Evolutionary conservation across 192 early-diverging fungal genomes (phyloP), one percentile per base, ranked within the genome.

Genomic region (Phycomyces nitens): DNA sequence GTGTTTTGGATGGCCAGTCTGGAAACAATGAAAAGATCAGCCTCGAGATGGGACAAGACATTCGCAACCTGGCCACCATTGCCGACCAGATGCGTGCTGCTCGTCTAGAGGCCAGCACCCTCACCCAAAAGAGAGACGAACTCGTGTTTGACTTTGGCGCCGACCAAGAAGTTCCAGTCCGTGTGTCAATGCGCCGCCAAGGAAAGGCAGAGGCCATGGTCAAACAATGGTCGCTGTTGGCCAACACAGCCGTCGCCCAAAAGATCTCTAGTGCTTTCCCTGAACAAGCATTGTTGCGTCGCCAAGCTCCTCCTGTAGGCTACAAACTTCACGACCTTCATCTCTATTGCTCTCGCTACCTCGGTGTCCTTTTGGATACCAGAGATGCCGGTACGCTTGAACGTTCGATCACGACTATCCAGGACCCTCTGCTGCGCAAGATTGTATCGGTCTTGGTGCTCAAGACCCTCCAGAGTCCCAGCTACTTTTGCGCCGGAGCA

Each of bases 141-240:
- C 40, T 63, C 22, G 22, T 39, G 52, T 63, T 40, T 54, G 62
- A 41, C 40, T 54, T 63, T n/a, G 29, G 42, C 12, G 62, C 27
- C 20, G 41, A 59, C 10, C 22, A 18, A 59, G 57, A 59, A 14
- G 18, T 42, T 4, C 57, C 57, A 12, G 23, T 43, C n/a, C 38
- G 12, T 59, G 40, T 59, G 22, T 40, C 57, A 20, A 59, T 56
- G 29, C 29, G 21, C 16, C 29, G 27, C 55, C 29, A 26, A n/a
- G 39, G 39, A 9, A 18, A 16, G 3, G 55, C 21, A 38, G 12
- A 27, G 20, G 39, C 34, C 14, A 58, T 97, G 11, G 90, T 99
- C 29, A 92, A 97, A 71, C 94, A 99, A 72, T 99, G 97, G 65
- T 94, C 96, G 92, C 81, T 96, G 57, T 81, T 97, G 22, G 94